phyloP scores from a whole-genome alignment of 2,329 filamentous ascomycete species.

The Sporothrix sp. region DNA sequence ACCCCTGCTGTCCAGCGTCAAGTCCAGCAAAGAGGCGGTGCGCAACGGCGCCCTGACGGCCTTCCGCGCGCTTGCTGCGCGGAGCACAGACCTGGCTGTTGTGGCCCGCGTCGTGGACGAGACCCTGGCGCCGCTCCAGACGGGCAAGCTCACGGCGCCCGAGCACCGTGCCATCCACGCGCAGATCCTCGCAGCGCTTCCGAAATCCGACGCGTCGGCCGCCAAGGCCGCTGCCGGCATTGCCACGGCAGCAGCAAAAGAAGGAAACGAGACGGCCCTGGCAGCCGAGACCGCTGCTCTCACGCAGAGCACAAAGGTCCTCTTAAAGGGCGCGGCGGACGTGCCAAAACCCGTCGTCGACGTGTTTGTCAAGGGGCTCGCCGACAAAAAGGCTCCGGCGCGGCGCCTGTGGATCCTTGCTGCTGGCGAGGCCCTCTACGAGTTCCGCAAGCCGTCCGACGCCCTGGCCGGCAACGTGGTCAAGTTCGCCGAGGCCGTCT shows the following conservation, averaged over 20 bases:
- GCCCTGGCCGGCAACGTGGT: conserved; percentile 37
- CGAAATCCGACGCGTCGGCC: conserved; percentile 51
- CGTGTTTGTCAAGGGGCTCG: conserved; percentile 67
- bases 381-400: conserved; percentile 72
- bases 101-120: conserved; percentile 67
- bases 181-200: conserved; percentile 63
- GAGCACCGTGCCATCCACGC: conserved; percentile 79
- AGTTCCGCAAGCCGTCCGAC: conserved; percentile 35
- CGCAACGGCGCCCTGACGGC: conserved; percentile 65
- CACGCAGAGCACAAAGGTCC: conserved; percentile 51
- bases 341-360: conserved; percentile 60
- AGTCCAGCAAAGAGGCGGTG: conserved; percentile 74
- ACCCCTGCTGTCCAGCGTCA: conserved; percentile 78
- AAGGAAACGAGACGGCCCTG: conserved; percentile 79
- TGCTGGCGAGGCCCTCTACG: conserved; percentile 60
- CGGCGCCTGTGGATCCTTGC: conserved; percentile 74
- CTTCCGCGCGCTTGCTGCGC: conserved; percentile 59
- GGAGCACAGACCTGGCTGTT: conserved; percentile 46
- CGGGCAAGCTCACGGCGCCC: conserved; percentile 70
- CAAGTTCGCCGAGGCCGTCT: conserved; percentile 43
- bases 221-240: conserved; percentile 58
- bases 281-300: conserved; percentile 66
- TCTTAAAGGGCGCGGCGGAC: conserved; percentile 50
- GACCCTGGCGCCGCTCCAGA: conserved; percentile 67
- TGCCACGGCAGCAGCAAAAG: conserved; percentile 62